Base-by-base conservation (phyloP, 2,329 filamentous ascomycete genomes). In the Epichloe glyceriae region DNA sequence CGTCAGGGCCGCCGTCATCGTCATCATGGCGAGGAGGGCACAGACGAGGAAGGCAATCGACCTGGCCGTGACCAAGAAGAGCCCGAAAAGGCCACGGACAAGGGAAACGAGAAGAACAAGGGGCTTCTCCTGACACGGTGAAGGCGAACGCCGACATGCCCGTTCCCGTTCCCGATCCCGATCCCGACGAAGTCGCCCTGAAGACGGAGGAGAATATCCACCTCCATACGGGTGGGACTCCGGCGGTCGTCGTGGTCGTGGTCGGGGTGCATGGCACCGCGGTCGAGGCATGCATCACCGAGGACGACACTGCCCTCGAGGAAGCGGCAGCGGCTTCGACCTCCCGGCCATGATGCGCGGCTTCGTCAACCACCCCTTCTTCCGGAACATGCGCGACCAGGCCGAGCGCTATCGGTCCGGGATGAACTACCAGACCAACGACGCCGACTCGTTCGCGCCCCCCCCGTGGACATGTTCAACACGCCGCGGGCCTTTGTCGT, bases 401-500 rank as follows among this genome's bases (percentile, higher is more conserved):
- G 57, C 66, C 39, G 63, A 67, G 55, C 53, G 52, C 53, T 56
- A 58, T 47, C 47, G 49, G 22, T 33, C 42, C 26, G 15, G 22
- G 7, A 8, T 8, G 20, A 22, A 40, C 50, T 55, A 15, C 20
- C 39, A 42, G 7, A 47, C 40, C 44, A 50, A 50, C 35, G 53
- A 55, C 38, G 46, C 61, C 39, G 66, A 70, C 49, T 63, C 71
- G 52, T 85, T 86, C 64, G 65, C 67, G 5, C 84, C 85, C 0
- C 85, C 0, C 80, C 83, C n/a, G 71, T 83, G 50, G 88, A 94
- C 63, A 70, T 90, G 56, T 93, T 91, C 71, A 78, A 84, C 63
- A 85, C 82, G 5, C 67, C 79, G 6, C 67, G 70, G 34, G 67
- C 79, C 14, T 89, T 82, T 63, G 70, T 88, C 42, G 69, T 93